Evolutionary conservation across 257 asterid genomes (phyloP).

Genomic region (Lycium barbarum): DNA sequence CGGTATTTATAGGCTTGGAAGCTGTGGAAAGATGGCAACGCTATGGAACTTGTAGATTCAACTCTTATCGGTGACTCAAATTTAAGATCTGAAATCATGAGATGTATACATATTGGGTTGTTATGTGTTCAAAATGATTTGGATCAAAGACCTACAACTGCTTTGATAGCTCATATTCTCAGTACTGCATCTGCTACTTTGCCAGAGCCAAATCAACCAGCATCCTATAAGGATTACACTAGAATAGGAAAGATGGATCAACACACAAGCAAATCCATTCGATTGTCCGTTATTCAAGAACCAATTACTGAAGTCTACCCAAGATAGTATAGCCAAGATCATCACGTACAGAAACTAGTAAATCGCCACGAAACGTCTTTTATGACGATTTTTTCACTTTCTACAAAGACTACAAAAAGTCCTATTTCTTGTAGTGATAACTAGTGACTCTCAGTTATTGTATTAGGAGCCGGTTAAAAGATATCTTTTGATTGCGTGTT

Average conservation of each 20-base stretch:
- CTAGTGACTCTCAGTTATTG: no score
- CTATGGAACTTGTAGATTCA: slow-evolving; percentile 3
- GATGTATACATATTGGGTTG: not conserved
- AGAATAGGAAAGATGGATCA: not conserved
- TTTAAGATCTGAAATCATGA: not conserved
- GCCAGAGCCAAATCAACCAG: no score
- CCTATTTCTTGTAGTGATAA: no score
- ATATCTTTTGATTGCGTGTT: no score
- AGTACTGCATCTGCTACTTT: not conserved
- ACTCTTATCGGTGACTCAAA: not conserved
- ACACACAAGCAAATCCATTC: not conserved
- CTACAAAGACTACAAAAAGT: no score
- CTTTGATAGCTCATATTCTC: not conserved
- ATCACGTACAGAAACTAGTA: no score
- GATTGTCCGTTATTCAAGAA: not conserved
- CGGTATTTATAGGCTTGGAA: not conserved
- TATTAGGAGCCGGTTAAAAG: no score
- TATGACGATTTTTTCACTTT: no score
- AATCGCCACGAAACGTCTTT: no score
- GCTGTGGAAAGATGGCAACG: not conserved
- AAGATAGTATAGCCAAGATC: not conserved
- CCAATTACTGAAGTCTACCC: not conserved
- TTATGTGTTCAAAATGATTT: not conserved
- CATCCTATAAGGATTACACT: not conserved
- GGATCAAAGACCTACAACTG: not conserved